Percentiles rank a stretch among this genome's conserved stretches.
These are phyloP conservation scores for Chaetomium cochliodes DNA, from an alignment of 495 filamentous ascomycete species.

Conservation along the genomic window DNA sequence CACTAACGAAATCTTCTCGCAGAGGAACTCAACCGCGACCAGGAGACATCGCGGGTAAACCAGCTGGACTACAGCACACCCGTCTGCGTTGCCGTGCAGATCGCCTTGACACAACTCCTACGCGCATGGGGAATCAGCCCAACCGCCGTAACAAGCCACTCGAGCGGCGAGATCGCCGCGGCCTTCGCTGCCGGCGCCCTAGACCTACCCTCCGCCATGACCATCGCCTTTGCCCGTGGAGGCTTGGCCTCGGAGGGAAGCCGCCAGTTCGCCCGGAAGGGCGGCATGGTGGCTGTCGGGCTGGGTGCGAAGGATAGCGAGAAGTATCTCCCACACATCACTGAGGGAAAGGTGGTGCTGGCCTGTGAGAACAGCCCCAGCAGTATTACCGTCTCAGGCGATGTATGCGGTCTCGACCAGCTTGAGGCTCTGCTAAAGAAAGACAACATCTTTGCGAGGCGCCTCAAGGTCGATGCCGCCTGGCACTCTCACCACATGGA, in stretches of 20 bases:
- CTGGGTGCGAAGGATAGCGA: conserved; percentile 29
- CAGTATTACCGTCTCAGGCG: conserved; percentile 50
- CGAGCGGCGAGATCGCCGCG: conserved; percentile 63
- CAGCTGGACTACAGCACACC: conserved; percentile 42
- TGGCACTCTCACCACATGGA: conserved; percentile 52
- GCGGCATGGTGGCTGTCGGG: conserved; percentile 49
- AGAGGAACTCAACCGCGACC: conserved; percentile 35
- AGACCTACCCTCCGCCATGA: conserved; percentile 45
- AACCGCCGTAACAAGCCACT: conserved; percentile 56
- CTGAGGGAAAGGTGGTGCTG: conserved; percentile 33
- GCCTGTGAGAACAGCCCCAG: conserved; percentile 52
- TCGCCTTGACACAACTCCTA: conserved; percentile 56
- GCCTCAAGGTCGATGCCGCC: conserved; percentile 41
- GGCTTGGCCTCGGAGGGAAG: conserved; percentile 26
- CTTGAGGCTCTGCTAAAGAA: conserved; percentile 30
- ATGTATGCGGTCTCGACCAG: conserved; percentile 37
- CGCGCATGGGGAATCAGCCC: conserved; percentile 52
- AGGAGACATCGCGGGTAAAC: conserved; percentile 27
- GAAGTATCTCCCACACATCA: conserved; percentile 31
- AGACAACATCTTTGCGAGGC: conserved; percentile 37
- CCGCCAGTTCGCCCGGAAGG: conserved; percentile 30
- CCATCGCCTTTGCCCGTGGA: conserved; percentile 44
- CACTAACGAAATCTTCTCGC: not conserved
- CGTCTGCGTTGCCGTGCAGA: conserved; percentile 51
- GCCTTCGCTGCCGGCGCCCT: conserved; percentile 49